A percentile compares a stretch with the other conserved stretches of the same genome.
Evolutionary conservation across 805 yeast species (phyloP).

Genomic region (Kregervanrija fluxuum): DNA sequence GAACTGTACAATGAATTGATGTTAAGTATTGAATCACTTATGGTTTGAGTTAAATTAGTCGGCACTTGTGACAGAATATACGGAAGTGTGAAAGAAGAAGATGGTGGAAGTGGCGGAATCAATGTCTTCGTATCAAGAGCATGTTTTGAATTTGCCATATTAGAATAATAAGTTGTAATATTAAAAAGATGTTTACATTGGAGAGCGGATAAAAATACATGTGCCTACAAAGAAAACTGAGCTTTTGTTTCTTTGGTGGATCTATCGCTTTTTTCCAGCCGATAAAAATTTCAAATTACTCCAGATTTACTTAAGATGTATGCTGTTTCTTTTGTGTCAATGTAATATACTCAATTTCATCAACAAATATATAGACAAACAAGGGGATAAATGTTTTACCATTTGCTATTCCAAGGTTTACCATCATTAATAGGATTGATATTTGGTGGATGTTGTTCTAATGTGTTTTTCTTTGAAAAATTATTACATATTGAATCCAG

Average conservation of each 20-base stretch:
- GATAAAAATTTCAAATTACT: no score
- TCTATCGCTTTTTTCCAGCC: no score
- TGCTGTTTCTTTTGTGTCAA: not conserved
- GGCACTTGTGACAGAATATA: conserved; percentile 4
- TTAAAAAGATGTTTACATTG: no score
- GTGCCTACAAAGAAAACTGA: no score
- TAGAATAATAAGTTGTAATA: no score
- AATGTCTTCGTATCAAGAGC: not conserved
- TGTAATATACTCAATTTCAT: not conserved
- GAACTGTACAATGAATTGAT: conserved; percentile 17
- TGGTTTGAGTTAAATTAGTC: conserved; percentile 5
- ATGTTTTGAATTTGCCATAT: no score
- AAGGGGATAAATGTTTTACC: not conserved
- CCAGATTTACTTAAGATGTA: not conserved
- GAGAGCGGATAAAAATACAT: no score
- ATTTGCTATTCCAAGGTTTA: not conserved
- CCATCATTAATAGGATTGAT: conserved; percentile 26
- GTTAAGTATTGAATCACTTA: conserved; percentile 17
- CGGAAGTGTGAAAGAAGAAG: conserved; percentile 2
- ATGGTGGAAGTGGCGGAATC: conserved; percentile 3
- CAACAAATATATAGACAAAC: not conserved
- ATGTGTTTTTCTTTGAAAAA: conserved; percentile 56
- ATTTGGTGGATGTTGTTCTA: conserved; percentile 71
- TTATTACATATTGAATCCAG: conserved; percentile 32
- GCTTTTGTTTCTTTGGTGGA: no score